Base-by-base conservation (phyloP, 139 green algal species). In the Tetradesmus obliquus region DNA sequence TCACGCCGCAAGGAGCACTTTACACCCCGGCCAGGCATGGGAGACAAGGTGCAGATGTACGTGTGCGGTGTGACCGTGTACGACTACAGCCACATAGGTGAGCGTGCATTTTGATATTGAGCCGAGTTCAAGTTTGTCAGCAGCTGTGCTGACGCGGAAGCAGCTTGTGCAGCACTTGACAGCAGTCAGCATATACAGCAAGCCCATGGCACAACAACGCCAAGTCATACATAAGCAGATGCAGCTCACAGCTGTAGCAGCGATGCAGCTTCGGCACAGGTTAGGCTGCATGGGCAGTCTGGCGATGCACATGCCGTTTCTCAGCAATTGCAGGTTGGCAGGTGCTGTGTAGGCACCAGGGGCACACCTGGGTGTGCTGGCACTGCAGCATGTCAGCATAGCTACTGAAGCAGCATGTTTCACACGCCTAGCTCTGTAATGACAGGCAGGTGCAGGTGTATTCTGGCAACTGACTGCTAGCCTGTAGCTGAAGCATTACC, bases 41-140 rank as follows among this genome's bases (percentile, higher is more conserved):
- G 82, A 15, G 82, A 88, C 60, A 94, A 92, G 2, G 97, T 99
- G 17, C 93, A 91, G 76, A 99, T 99, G 98, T 99, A 99, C 84
- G 98, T 99, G 3, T 99, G 98, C 92, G 98, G 98, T 7, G 97
- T 99, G 1, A 99, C 98, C 1, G 97, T 98, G 8, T 99, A 99
- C 80, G 97, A 98, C 92, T 97, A 95, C 92, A 96, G 93, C 79
- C 98, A 99, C 94, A 99, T 99, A 69, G 98, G 97, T 98, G 81
- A 91, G 94, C 19, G 66, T 24, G 32, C 32, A 62, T 10, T 32
- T n/a, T 60, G 13, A 4, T 66, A 19, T n/a, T 1, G 66, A 6
- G 17, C 6, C 3, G 5, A 53, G 85, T 51, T 55, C 2, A 10
- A 24, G 91, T 20, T 54, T 81, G 15, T 57, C 57, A 57, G 22